Conservation (phyloP, 108 stramenopile genomes). For the Seminavis robusta region DNA sequence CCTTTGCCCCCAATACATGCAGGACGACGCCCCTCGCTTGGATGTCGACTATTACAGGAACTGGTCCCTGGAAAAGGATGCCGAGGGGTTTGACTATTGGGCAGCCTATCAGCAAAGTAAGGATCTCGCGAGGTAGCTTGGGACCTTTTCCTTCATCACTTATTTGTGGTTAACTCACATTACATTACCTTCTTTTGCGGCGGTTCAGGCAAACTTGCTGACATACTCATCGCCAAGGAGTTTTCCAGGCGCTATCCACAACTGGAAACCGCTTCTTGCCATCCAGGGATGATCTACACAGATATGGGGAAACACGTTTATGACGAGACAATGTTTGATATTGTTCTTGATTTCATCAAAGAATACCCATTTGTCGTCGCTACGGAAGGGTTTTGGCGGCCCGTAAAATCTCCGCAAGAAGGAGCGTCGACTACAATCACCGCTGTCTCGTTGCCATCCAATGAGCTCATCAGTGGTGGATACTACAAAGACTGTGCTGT, state of each 20-base stretch:
- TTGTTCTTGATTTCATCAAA: no score
- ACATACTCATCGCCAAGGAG: conserved; percentile 2
- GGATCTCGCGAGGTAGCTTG: no score
- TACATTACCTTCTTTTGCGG: no score
- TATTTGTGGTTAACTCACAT: no score
- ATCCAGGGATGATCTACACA: no score
- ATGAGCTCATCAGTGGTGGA: neutral
- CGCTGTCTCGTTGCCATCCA: neutral
- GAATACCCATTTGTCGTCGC: no score
- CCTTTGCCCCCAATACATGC: no score
- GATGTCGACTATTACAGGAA: neutral
- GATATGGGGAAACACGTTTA: no score
- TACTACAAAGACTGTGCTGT: neutral
- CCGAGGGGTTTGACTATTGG: neutral
- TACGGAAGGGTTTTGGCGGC: no score
- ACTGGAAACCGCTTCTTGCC: neutral
- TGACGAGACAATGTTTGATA: no score
- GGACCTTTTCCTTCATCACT: no score
- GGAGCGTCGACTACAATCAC: neutral
- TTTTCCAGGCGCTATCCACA: neutral
- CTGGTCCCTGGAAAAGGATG: neutral
- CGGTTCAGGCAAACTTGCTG: conserved; percentile 2
- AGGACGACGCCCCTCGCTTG: neutral
- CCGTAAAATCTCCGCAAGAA: neutral
- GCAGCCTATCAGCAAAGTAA: neutral